Base-by-base conservation (phyloP, 306 rosid species). In the Luffa acutangula region DNA sequence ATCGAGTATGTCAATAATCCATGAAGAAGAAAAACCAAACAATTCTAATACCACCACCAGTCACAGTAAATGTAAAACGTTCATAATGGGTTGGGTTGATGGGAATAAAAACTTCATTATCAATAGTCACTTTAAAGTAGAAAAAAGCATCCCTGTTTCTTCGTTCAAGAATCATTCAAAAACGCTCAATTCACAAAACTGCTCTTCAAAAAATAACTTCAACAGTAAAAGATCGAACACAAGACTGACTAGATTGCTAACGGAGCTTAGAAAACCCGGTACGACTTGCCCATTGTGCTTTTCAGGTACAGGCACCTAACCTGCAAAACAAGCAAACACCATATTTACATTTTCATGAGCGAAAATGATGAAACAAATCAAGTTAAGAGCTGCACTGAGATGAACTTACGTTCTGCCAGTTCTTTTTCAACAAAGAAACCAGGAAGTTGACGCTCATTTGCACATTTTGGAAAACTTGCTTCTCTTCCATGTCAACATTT, bases 391-490 rank as follows among this genome's bases (percentile, higher is more conserved):
- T 12, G 3, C 17, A 9, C 1, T 3, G 21, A 49, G 48, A 13
- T 8, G 73, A 65, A 78, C 97, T 90, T 65, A 91, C 98, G 15
- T 93, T 93, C 71, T 91, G 98, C 97, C 97, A 93, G 46, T 93
- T 91, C 84, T 93, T 93, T 43, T 93, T 93, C 92, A 91, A 59
- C 45, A 93, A 77, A 4, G 97, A 93, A 52, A 93, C 98, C 4
- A 93, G 93, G 83, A 93, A 90, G 82, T 93, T 93, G 20, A 93
- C 97, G 31, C 93, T 87, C 80, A 93, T 45, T 83, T 93, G 98
- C 14, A 91, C 95, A 17, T 93, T 93, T 69, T 93, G 98, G 79
- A 93, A 93, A 84, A 91, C 85, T 78, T 91, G 98, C 49, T 93
- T 93, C 87, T 93, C 97, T 73, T 93, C 98, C 98, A 91, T 93